Evolutionary conservation across 257 asterid genomes (phyloP).

Genomic region (Solanum bulbocastanum): DNA sequence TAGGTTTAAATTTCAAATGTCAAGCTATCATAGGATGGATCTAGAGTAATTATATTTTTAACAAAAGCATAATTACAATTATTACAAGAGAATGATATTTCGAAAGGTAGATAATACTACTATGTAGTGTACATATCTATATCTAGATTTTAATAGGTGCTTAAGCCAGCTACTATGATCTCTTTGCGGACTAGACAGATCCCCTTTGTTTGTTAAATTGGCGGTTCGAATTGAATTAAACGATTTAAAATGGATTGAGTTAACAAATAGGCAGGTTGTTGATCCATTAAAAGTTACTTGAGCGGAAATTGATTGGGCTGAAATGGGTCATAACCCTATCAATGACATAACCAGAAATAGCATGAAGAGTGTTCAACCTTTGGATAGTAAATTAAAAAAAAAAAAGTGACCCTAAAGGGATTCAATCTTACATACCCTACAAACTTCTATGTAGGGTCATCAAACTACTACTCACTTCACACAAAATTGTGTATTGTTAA

Average conservation of each 20-base stretch:
- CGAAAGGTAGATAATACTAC: not conserved
- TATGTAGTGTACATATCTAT: not conserved
- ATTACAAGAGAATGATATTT: not conserved
- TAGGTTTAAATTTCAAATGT: too few relatives aligned
- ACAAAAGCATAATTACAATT: too few relatives aligned
- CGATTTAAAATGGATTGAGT: fast-evolving
- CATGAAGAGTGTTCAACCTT: fast-evolving
- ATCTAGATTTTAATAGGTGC: not conserved
- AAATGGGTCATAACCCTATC: not conserved
- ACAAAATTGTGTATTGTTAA: too few relatives aligned
- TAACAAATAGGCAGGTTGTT: not conserved
- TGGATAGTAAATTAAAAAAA: too few relatives aligned
- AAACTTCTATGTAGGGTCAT: too few relatives aligned
- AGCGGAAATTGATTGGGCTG: not conserved
- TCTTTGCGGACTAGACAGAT: not conserved
- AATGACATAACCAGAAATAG: fast-evolving
- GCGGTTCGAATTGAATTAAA: fast-evolving
- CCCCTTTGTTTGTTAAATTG: too few relatives aligned
- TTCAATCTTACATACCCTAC: too few relatives aligned
- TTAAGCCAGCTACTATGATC: not conserved
- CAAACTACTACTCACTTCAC: too few relatives aligned
- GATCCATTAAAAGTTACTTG: too few relatives aligned
- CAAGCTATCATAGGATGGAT: too few relatives aligned
- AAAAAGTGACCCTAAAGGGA: too few relatives aligned
- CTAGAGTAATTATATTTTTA: not conserved